phyloP scores from a whole-genome alignment of 202 grass and related monocot genomes.

The Saccharum hybrid region DNA sequence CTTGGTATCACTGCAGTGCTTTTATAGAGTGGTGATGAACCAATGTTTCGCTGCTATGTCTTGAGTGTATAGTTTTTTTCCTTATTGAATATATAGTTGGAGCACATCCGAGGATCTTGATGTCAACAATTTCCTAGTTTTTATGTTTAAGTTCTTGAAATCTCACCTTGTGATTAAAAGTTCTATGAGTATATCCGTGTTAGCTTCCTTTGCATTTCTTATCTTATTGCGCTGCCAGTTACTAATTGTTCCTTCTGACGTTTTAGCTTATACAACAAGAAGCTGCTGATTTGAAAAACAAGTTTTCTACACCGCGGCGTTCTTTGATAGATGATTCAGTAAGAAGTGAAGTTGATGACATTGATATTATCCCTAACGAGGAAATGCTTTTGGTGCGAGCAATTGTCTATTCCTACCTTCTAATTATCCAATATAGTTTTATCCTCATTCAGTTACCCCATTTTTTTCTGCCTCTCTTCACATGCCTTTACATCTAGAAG shows the following conservation, averaged over 20 bases:
- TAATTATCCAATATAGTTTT: slow-evolving; percentile 20
- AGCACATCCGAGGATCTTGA: background rate
- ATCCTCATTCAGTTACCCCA: background rate
- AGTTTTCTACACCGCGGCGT: slow-evolving; percentile 75
- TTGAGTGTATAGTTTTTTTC: slow-evolving; percentile 29
- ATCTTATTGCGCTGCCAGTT: slow-evolving; percentile 29
- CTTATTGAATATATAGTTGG: slow-evolving; percentile 10
- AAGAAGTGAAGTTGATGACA: slow-evolving; percentile 75
- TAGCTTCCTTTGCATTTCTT: slow-evolving; percentile 25
- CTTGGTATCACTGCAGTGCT: slow-evolving; percentile 16
- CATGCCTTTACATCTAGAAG: slow-evolving; percentile 47
- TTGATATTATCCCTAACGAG: slow-evolving; percentile 97
- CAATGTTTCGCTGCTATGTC: slow-evolving; percentile 2
- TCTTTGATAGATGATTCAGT: slow-evolving; percentile 76
- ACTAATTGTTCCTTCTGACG: slow-evolving; percentile 31
- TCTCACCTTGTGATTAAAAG: background rate
- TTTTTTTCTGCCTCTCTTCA: slow-evolving; percentile 30
- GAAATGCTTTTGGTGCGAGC: slow-evolving; percentile 90
- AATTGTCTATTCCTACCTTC: slow-evolving; percentile 5
- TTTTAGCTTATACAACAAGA: slow-evolving; percentile 91
- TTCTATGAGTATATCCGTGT: background rate
- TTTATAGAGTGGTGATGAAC: background rate
- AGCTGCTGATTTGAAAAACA: slow-evolving; percentile 85
- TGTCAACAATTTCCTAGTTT: background rate
- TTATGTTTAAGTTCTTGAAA: slow-evolving; percentile 20